A percentile compares a stretch with the other conserved stretches of the same genome.
Conservation (phyloP, 208 protist species). For the Wallacemonas sp. region DNA sequence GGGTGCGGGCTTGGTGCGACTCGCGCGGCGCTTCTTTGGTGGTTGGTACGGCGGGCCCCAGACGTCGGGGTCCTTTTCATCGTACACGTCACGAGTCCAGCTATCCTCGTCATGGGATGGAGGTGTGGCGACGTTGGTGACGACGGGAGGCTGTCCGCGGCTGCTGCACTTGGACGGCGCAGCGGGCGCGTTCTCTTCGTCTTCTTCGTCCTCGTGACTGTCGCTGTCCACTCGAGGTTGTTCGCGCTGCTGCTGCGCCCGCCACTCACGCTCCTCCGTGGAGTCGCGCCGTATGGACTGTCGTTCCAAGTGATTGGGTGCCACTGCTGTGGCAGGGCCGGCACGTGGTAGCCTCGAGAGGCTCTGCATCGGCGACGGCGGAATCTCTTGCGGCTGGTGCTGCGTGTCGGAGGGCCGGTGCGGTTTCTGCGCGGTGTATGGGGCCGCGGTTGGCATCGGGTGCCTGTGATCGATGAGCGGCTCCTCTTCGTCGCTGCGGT, state of each 20-base stretch:
- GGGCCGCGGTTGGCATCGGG: background rate
- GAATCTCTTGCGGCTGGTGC: background rate
- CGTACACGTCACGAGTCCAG: constrained; percentile 7
- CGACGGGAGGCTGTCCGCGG: no score
- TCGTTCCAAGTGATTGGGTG: background rate
- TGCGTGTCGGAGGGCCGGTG: background rate
- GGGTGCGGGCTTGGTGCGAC: no score
- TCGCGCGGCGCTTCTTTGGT: background rate
- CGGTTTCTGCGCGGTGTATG: background rate
- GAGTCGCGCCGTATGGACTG: constrained; percentile 9
- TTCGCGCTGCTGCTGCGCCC: background rate
- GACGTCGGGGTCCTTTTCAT: background rate
- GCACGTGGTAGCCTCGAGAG: background rate
- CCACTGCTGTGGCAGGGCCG: background rate
- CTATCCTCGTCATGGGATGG: background rate
- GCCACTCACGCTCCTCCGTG: background rate
- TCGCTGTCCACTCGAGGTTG: background rate
- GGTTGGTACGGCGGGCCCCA: constrained; percentile 5
- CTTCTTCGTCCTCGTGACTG: background rate
- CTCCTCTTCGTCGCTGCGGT: background rate
- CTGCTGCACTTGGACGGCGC: background rate
- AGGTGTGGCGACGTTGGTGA: no score
- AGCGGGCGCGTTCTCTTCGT: background rate
- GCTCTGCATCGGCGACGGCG: background rate
- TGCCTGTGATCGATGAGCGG: background rate